A percentile compares a stretch with the other conserved stretches of the same genome.
Conservation (phyloP, 2,329 filamentous ascomycete species). For the Madurella mycetomatis region DNA sequence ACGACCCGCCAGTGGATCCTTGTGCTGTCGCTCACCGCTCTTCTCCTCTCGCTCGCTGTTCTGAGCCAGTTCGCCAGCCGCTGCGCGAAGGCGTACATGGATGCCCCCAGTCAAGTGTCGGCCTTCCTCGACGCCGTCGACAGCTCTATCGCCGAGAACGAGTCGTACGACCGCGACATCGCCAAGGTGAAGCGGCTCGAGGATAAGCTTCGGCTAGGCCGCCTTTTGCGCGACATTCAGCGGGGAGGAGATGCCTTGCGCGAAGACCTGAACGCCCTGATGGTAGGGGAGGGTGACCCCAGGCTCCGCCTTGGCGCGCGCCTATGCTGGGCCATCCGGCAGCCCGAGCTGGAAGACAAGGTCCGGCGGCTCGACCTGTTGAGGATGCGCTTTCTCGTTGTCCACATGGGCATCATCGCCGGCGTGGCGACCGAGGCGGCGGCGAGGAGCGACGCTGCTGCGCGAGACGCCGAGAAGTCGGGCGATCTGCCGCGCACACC, state of each 20-base stretch:
- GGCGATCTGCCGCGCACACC: constrained; percentile 11
- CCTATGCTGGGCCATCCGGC: constrained; percentile 55
- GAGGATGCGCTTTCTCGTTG: constrained; percentile 60
- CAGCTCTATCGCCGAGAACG: constrained; percentile 60
- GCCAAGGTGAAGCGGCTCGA: constrained; percentile 54
- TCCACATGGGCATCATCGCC: constrained; percentile 59
- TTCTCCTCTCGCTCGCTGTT: constrained; percentile 52
- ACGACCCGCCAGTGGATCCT: constrained; percentile 53
- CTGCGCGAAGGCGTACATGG: constrained; percentile 53
- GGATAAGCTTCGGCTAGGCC: constrained; percentile 57
- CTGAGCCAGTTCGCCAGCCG: constrained; percentile 48
- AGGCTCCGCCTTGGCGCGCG: constrained; percentile 45
- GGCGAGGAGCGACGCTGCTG: constrained; percentile 33
- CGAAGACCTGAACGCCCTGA: constrained; percentile 52
- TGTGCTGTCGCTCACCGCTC: constrained; percentile 54
- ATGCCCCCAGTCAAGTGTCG: constrained; percentile 54
- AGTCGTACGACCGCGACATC: constrained; percentile 59
- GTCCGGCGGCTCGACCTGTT: constrained; percentile 56
- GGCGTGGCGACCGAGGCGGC: constrained; percentile 32
- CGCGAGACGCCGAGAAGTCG: constrained; percentile 31
- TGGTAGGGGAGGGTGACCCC: constrained; percentile 43
- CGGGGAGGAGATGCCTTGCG: constrained; percentile 56
- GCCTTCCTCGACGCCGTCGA: constrained; percentile 58
- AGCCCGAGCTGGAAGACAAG: constrained; percentile 51
- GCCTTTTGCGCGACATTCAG: constrained; percentile 59